Base-by-base conservation (phyloP, 768 basidiomycete genomes). In the Clavulina sp. region DNA sequence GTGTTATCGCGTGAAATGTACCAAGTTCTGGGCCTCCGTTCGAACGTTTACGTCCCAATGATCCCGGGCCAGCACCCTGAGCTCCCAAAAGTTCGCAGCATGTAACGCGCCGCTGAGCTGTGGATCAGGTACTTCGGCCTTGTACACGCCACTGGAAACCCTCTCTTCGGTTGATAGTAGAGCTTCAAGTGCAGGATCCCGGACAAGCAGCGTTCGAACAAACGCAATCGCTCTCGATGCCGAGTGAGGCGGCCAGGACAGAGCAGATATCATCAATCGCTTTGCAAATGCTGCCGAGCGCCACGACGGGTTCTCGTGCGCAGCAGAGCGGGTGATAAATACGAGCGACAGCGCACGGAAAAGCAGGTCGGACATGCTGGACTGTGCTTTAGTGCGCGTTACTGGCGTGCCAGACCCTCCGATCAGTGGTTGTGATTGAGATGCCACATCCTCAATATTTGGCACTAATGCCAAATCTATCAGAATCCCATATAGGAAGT, bases 221-320 rank as follows among this genome's bases (percentile, higher is more conserved):
- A 95, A 84, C 31, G 78, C 77, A 34, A 97, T 64, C 19, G 81
- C 70, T 29, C 80, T 78, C 41, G 80, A 66, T 19, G 79, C 77
- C 7, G 74, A 69, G 1, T 65, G 59, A 3, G 85, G 71, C 0
- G 91, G 75, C 80, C 92, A 91, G 60, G 84, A 79, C 36, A 97
- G 70, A 3, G 81, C 76, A 31, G 81, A 79, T 46, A 74, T 73
- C 28, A 93, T 70, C 44, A 97, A 72, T n/a, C 93, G 84, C 67
- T 97, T 97, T 50, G 84, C 74, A 65, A 97, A 97, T 2, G 93
- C 88, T 41, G 89, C 86, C 40, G 81, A 75, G 58, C 88, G 80
- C 74, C 79, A 74, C 55, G 80, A 68, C 24, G 86, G 76, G 26
- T 75, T 66, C 23, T 70, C 62, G 41, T 67, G 66, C 3, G 75